Evolutionary conservation across 306 rosid species (phyloP), one percentile per base, ranked within the genome.

Genomic region (Pyrus communis): DNA sequence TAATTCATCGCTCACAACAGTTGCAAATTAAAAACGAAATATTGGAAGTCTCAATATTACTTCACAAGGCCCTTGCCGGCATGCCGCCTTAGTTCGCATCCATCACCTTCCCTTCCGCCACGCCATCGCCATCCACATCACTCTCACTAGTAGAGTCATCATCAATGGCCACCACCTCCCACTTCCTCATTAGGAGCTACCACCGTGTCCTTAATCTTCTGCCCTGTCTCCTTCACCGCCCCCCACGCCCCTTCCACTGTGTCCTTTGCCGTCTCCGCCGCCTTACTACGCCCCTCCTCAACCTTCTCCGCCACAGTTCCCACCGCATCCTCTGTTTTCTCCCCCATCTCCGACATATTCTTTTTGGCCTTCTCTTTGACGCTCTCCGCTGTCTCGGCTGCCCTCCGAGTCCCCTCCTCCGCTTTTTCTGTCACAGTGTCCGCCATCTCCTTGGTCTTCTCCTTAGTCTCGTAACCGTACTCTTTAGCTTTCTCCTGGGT

Each of bases 131-230:
- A 5, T 43, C 69, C 23, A 58, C 62, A n/a, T 63, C 68, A 63
- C 40, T 31, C 22, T 30, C 38, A 12, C 21, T 63, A 3, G 13
- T 30, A 7, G 5, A 15, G 7, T 51, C 63, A 59, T 61, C 77
- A 63, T 66, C 80, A 45, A 28, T 5, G 18, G 2, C 42, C 40
- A 1, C 54, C 18, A 31, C 69, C 42, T 27, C 63, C 77, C n/a
- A 25, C 80, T 22, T 82, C 73, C 4, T 82, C 86, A n/a, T 83
- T 85, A 8, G 85, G 82, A 30, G 77, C 61, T 3, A 86, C 91
- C 54, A 91, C 84, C 5, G 84, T 84, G 58, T 86, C 92, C 86
- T 90, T 92, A 3, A 90, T 71, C 82, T 82, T 87, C 66, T 90
- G 80, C 15, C 88, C 70, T 0, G 91, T 85, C 22, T 78, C 88